Base-by-base conservation (phyloP, 306 rosid species). In the Ammopiptanthus mongolicus region DNA sequence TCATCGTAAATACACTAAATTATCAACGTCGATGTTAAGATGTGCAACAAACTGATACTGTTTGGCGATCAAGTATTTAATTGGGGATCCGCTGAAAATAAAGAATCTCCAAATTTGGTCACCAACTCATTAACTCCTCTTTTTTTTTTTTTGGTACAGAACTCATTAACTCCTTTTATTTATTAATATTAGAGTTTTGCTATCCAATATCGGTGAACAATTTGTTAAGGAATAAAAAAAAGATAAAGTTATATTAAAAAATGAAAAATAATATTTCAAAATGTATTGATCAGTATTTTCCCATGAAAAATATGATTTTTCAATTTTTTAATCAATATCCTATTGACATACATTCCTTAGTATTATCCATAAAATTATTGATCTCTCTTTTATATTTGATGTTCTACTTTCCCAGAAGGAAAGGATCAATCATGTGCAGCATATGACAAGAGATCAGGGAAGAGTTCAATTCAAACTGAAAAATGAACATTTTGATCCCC, bases 391-490 rank as follows among this genome's bases (percentile, higher is more conserved):
- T 6, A 60, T 29, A 14, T 12, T 25, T 57, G 65, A 28, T 25
- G 65, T 28, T 58, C 39, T 28, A 58, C 19, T 62, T 34, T 60
- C 14, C 44, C 23, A 28, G 28, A 56, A 65, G 13, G 21, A n/a
- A 62, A 62, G 47, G 46, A 34, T 34, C 48, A 62, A 34, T 28
- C 28, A 61, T 61, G 41, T 42, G 23, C 13, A 52, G 56, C 75
- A 51, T 12, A 37, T 15, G 39, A 52, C 2, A 4, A 18, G 5
- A 61, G 80, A 66, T 41, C 8, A 55, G 2, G 22, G 46, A 33
- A 10, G 64, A 68, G 48, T 84, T 78, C 56, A 39, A 14, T 42
- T 41, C 29, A 57, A 62, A 80, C 23, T 6, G 41, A 71, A 31
- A 3, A 3, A 42, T 18, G 53, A 61, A 53, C 44, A 76, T 58